A percentile compares a stretch with the other conserved stretches of the same genome.
Evolutionary conservation across 306 rosid species (phyloP).

Genomic region (Castanospermum australe): DNA sequence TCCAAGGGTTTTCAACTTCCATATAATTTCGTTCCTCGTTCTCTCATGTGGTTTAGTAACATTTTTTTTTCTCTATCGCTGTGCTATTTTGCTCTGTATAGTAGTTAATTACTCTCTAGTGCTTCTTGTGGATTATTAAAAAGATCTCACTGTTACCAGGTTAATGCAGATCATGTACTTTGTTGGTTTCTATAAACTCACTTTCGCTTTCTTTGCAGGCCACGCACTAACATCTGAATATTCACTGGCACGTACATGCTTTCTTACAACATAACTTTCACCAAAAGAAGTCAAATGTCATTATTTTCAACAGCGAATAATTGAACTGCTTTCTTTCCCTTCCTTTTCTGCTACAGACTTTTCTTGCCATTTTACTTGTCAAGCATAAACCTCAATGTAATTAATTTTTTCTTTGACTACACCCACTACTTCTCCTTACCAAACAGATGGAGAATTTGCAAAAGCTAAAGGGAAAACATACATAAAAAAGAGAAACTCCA

Average conservation of each 20-base stretch:
- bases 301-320: slow-evolving; percentile 49
- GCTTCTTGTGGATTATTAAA: neutral
- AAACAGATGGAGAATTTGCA: slow-evolving; percentile 23
- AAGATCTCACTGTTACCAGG: neutral
- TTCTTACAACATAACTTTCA: slow-evolving; percentile 50
- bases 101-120: neutral
- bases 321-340: slow-evolving; percentile 35
- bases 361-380: slow-evolving; percentile 41
- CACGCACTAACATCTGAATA: slow-evolving; percentile 37
- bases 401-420: slow-evolving; percentile 34
- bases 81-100: neutral
- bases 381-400: slow-evolving; percentile 30
- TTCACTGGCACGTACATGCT: slow-evolving; percentile 35
- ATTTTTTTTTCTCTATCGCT: too few species aligned
- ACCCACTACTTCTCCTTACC: slow-evolving; percentile 33
- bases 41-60: too few species aligned
- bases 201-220: slow-evolving; percentile 45
- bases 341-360: slow-evolving; percentile 40
- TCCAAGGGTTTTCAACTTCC: too few species aligned
- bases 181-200: slow-evolving; percentile 5
- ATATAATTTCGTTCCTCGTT: too few species aligned
- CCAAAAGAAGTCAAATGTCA: slow-evolving; percentile 72
- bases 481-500: slow-evolving; percentile 2
- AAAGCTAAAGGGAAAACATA: slow-evolving; percentile 31
- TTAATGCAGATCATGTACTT: neutral